Evolutionary conservation across 2,329 filamentous ascomycete genomes (phyloP).

Genomic region (Hymenoscyphus linearis): DNA sequence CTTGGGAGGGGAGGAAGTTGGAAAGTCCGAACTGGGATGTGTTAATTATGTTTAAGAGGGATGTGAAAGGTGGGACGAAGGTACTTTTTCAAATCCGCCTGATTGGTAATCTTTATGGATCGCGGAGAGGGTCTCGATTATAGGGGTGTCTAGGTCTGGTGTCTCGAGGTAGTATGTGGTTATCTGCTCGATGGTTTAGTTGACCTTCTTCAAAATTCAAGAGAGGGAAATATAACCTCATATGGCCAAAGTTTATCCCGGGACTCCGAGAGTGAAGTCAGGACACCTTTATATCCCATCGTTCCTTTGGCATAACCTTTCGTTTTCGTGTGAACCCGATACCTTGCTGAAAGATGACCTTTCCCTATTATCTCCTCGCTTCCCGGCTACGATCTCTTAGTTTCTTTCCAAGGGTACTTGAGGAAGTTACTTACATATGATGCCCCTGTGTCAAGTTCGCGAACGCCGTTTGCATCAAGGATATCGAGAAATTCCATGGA

Average conservation of each 20-base stretch:
- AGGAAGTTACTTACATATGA: not conserved
- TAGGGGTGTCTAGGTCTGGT: not conserved
- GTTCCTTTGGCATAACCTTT: not conserved
- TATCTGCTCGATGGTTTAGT: not conserved
- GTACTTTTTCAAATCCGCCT: constrained; percentile 62
- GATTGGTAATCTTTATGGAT: constrained; percentile 71
- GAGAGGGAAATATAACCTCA: not conserved
- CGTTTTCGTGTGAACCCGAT: not conserved
- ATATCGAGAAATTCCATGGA: not conserved
- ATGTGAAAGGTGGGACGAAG: not conserved
- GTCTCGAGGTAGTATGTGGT: not conserved
- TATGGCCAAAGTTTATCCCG: not conserved
- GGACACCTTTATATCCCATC: not conserved
- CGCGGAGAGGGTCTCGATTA: not conserved
- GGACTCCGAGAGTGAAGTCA: not conserved
- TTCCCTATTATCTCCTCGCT: not conserved
- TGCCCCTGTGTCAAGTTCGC: not conserved
- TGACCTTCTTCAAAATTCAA: not conserved
- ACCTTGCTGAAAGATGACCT: not conserved
- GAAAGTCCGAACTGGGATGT: constrained; percentile 31
- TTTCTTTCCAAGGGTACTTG: not conserved
- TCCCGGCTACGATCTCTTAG: not conserved
- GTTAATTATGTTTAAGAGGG: constrained; percentile 23
- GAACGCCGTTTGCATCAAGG: not conserved
- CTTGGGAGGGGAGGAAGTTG: constrained; percentile 30